Evolutionary conservation across 129 eudicot species (phyloP).

Genomic region (Pulicaria dysenterica): DNA sequence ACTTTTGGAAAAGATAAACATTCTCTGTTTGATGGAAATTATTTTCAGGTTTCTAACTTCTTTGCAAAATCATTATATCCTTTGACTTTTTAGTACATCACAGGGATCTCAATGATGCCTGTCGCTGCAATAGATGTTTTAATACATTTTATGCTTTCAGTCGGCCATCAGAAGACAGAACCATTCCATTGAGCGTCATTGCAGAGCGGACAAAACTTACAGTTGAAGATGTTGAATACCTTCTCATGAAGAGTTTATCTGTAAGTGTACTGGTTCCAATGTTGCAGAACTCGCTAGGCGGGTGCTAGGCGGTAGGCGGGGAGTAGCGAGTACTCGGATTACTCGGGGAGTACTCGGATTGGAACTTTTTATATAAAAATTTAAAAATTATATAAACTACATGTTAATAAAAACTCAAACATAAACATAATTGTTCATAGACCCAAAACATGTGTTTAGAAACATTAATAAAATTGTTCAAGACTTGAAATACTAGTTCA

Average conservation of each 20-base stretch:
- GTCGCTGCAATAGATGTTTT: neutral
- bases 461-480: too few relatives aligned
- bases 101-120: neutral
- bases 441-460: too few relatives aligned
- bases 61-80: neutral
- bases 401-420: too few relatives aligned
- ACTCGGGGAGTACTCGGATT: too few relatives aligned
- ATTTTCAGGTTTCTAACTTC: constrained; percentile 64
- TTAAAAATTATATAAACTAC: too few relatives aligned
- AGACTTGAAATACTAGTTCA: too few relatives aligned
- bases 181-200: constrained; percentile 78
- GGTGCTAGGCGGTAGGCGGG: too few relatives aligned
- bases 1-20: constrained; percentile 91
- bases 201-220: constrained; percentile 86
- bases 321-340: too few relatives aligned
- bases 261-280: constrained; percentile 47
- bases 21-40: constrained; percentile 94
- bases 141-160: constrained; percentile 47
- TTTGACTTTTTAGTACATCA: neutral
- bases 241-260: constrained; percentile 96
- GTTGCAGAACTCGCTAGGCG: too few relatives aligned
- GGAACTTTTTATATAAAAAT: too few relatives aligned
- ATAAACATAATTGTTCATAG: too few relatives aligned
- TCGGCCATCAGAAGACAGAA: constrained; percentile 91
- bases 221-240: constrained; percentile 89